Base-by-base conservation (phyloP, 2,329 filamentous ascomycete genomes). In the Elsinoe perseae region DNA sequence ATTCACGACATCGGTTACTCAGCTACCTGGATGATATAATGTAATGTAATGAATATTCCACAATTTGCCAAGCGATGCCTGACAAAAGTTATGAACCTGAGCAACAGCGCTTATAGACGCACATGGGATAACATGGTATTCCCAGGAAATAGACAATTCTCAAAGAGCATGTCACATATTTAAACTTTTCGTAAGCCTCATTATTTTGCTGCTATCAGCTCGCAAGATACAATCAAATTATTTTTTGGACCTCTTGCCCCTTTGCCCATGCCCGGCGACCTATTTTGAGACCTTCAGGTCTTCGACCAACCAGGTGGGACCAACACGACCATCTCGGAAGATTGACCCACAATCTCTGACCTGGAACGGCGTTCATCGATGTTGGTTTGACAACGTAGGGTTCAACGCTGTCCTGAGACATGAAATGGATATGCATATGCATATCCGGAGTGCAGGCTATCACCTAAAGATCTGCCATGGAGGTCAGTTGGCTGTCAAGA, bases 241-340 rank as follows among this genome's bases (percentile, higher is more conserved):
- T 36, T 14, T 4, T 14, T 12, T 36, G 12, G 32, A 14, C n/a
- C 5, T 36, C 10, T 3, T 36, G 10, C 4, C 12, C 9, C 20
- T 23, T 12, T 12, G 40, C 20, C 40, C 40, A n/a, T 21, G 20
- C 20, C 25, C 14, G n/a, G 40, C 40, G 16, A 25, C 40, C 40
- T 44, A 44, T 44, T 44, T 44, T 44, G 40, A 44, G 40, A 27
- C 20, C 40, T 20, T 21, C 20, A 21, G 40, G 23, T 44, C 40
- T 12, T 18, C 21, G 27, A 50, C 44, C 44, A 50, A 50, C 44
- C 44, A 50, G 23, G 18, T 16, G 27, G 44, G 8, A 50, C 44
- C 44, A 50, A 50, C 48, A 32, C 23, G 12, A 14, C 14, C 28
- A 52, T 52, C 48, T 38, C 48, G 48, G 48, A 21, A 21, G 48